These are phyloP conservation scores for Pichia sp. DNA, from an alignment of 1,139 yeast species.

Conservation along the genomic window DNA sequence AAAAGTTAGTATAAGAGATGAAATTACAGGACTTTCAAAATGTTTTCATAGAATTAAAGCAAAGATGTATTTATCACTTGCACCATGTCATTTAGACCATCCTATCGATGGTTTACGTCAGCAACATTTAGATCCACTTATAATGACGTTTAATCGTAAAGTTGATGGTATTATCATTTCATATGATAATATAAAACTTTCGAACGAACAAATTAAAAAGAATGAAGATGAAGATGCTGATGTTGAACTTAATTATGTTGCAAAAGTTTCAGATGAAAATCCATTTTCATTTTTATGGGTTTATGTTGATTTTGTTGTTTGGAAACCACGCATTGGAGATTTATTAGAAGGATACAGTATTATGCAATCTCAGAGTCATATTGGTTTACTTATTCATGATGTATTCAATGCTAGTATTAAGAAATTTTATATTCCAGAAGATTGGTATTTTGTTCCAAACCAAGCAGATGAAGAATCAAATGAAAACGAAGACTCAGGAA, in stretches of 20 bases:
- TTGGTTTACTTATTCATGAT: conserved; percentile 85
- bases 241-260: conserved; percentile 34
- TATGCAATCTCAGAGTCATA: conserved; percentile 92
- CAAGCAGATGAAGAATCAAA: conserved; percentile 52
- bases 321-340: conserved; percentile 89
- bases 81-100: conserved; percentile 64
- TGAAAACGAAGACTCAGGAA: conserved; percentile 16
- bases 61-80: conserved; percentile 72
- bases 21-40: conserved; percentile 26
- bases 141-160: conserved; percentile 72
- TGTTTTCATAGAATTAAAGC: conserved; percentile 65
- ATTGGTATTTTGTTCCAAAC: conserved; percentile 77
- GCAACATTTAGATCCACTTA: conserved; percentile 84
- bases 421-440: conserved; percentile 71
- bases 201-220: conserved; percentile 28
- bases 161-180: conserved; percentile 81
- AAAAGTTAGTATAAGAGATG: conserved; percentile 1
- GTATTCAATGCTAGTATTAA: conserved; percentile 92
- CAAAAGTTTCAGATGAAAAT: conserved; percentile 68
- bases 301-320: conserved; percentile 71
- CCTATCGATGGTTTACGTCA: conserved; percentile 75
- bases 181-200: conserved; percentile 54
- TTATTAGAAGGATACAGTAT: conserved; percentile 77
- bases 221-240: conserved; percentile 27
- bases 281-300: conserved; percentile 91